phyloP scores from a whole-genome alignment of 345 rosid species.

The Adansonia digitata region DNA sequence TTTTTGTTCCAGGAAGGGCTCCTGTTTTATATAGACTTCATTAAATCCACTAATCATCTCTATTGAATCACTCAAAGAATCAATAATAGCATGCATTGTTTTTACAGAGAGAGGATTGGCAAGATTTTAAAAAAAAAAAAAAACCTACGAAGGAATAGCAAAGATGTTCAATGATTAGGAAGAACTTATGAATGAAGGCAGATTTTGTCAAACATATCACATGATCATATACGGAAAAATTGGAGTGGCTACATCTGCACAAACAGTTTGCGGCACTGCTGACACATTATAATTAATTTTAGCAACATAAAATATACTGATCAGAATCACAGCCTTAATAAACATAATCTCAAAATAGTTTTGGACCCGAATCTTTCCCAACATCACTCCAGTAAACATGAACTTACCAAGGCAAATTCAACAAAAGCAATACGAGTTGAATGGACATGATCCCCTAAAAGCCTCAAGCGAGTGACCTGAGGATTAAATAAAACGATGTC shows the following conservation, averaged over 20 bases:
- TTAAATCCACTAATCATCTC: neutral
- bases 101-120: neutral
- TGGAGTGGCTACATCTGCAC: neutral
- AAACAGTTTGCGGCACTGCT: neutral
- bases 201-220: neutral
- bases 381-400: neutral
- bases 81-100: neutral
- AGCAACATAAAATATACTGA: neutral
- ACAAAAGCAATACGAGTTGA: constrained; percentile 86
- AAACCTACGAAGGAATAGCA: neutral
- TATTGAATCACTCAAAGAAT: neutral
- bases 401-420: constrained; percentile 77
- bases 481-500: constrained; percentile 2
- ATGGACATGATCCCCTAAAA: constrained; percentile 78
- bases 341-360: neutral
- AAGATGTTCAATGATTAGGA: neutral
- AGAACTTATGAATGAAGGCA: neutral
- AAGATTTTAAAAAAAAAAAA: neutral
- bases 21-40: neutral
- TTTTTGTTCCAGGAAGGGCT: neutral
- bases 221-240: neutral
- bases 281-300: neutral
- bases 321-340: neutral
- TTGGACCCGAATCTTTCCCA: neutral
- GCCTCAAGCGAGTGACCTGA: constrained; percentile 81